Percentiles rank a stretch among this genome's conserved stretches.
phyloP scores from a whole-genome alignment of 805 yeast species.

The Groenewaldozyma salmanticensis region DNA sequence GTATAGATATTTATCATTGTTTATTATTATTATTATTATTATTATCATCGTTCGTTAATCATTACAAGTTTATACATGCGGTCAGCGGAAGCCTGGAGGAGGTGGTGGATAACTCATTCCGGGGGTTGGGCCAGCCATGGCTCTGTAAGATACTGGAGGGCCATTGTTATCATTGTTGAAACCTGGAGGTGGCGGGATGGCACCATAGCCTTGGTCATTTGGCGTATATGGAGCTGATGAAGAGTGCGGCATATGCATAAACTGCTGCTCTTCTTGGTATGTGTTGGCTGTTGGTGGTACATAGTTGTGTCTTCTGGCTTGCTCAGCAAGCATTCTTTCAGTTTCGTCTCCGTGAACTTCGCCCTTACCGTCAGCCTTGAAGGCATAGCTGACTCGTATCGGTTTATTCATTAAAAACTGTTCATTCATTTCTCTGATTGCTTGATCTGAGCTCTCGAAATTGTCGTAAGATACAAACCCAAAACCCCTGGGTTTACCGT shows the following conservation, averaged over 20 bases:
- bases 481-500: conserved; percentile 46
- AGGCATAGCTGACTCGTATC: conserved; percentile 58
- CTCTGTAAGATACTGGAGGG: no score
- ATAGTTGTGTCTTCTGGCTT: conserved; percentile 38
- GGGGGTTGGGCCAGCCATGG: no score
- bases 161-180: no score
- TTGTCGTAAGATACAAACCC: conserved; percentile 58
- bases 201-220: no score
- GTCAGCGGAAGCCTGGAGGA: conserved; percentile 1
- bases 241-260: no score
- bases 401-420: conserved; percentile 58
- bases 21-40: neutral
- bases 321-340: conserved; percentile 61
- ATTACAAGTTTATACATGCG: no score
- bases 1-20: neutral
- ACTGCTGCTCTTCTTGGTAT: no score
- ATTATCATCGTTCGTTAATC: neutral
- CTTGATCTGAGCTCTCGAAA: conserved; percentile 63
- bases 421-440: conserved; percentile 58
- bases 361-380: conserved; percentile 46
- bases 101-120: no score
- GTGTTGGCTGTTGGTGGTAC: no score
- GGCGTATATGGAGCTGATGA: no score
- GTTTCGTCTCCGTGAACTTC: conserved; percentile 70
- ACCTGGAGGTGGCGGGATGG: no score